These are phyloP conservation scores for Ascochyta pisi DNA, from an alignment of 2,329 filamentous ascomycete genomes.

Conservation along the genomic window DNA sequence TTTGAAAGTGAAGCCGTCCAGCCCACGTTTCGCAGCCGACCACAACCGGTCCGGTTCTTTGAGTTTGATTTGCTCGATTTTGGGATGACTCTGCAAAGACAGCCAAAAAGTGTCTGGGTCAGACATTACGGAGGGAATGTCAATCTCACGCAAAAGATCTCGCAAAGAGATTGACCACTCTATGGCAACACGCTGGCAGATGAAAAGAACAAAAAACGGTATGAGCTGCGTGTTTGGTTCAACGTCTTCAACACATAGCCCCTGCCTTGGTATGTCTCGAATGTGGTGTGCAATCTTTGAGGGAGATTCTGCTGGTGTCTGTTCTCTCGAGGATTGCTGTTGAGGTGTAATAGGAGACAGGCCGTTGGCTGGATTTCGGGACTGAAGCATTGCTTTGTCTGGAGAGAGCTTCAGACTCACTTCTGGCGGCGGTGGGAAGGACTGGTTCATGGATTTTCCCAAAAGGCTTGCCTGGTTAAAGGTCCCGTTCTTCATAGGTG, in stretches of 20 bases:
- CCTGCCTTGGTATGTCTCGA: conserved; percentile 33
- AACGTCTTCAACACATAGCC: conserved; percentile 38
- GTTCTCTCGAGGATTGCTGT: background rate
- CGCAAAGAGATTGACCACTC: conserved; percentile 18
- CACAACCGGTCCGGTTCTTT: conserved; percentile 33
- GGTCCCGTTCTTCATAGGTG: background rate
- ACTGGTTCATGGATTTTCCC: background rate
- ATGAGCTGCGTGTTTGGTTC: conserved; percentile 12
- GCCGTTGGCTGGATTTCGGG: background rate
- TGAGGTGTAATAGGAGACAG: background rate
- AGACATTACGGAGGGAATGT: conserved; percentile 2
- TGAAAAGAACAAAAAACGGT: conserved; percentile 45
- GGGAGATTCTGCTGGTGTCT: conserved; percentile 18
- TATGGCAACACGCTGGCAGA: conserved; percentile 39
- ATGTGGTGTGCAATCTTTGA: conserved; percentile 33
- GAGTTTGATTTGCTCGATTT: conserved; percentile 2
- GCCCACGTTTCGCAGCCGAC: conserved; percentile 26
- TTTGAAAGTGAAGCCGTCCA: conserved; percentile 46
- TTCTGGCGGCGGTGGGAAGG: conserved; percentile 1
- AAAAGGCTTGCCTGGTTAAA: background rate
- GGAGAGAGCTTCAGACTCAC: background rate
- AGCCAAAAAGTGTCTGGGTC: conserved; percentile 33
- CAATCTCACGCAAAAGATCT: conserved; percentile 25
- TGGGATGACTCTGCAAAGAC: conserved; percentile 13
- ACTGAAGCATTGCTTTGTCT: background rate